These are phyloP conservation scores for Wilhelminamyces savonicus DNA, from an alignment of 805 yeast genomes.

Conservation along the genomic window DNA sequence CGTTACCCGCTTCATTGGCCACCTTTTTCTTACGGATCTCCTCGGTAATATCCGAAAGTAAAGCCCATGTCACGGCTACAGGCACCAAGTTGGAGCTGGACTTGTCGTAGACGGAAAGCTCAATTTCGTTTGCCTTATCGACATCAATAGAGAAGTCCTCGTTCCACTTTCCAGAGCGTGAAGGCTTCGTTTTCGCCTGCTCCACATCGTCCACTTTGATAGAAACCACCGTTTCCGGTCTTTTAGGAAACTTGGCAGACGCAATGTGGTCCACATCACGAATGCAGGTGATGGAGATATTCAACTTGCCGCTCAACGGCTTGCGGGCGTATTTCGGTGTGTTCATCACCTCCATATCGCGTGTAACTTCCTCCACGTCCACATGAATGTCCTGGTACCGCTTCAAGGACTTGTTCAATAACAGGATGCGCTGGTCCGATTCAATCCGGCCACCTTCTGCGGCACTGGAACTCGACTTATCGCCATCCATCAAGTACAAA, in stretches of 20 bases:
- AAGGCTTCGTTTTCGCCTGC: constrained; percentile 65
- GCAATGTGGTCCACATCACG: constrained; percentile 92
- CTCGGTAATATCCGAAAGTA: constrained; percentile 87
- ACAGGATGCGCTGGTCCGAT: constrained; percentile 76
- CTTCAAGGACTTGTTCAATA: constrained; percentile 76
- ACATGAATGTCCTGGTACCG: constrained; percentile 88
- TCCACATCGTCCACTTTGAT: constrained; percentile 87
- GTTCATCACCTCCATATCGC: constrained; percentile 59
- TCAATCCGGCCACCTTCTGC: constrained; percentile 87
- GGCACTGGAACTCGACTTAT: constrained; percentile 73
- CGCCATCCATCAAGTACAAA: constrained; percentile 87
- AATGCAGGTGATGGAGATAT: constrained; percentile 66
- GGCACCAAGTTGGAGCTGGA: constrained; percentile 65
- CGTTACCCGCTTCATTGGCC: constrained; percentile 52
- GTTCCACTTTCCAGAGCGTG: constrained; percentile 74
- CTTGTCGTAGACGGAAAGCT: constrained; percentile 80
- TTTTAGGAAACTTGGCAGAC: constrained; percentile 68
- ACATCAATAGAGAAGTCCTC: constrained; percentile 78
- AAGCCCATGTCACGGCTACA: constrained; percentile 88
- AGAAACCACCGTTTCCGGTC: constrained; percentile 72
- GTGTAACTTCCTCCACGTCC: constrained; percentile 57
- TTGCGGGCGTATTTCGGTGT: constrained; percentile 74
- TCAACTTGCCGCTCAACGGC: constrained; percentile 76
- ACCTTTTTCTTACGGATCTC: constrained; percentile 89
- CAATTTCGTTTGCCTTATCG: constrained; percentile 89